phyloP scores from a whole-genome alignment of 2,329 filamentous ascomycete genomes.

The Calonectria pseudoturangicola region DNA sequence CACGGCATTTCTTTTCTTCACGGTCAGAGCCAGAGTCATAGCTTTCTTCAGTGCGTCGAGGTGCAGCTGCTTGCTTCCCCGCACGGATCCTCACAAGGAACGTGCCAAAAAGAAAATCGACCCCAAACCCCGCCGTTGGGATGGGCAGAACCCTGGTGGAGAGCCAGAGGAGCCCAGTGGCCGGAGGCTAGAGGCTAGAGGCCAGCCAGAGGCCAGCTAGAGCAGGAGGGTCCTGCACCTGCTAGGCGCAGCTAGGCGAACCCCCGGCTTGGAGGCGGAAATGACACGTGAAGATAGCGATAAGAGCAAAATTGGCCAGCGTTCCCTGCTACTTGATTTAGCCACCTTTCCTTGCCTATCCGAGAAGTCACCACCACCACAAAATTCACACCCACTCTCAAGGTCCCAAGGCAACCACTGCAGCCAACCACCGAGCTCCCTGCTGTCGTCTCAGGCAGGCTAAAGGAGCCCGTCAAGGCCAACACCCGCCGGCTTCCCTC shows the following conservation, averaged over 20 bases:
- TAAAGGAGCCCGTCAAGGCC: constrained; percentile 33
- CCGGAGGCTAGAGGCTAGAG: neutral
- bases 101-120: constrained; percentile 29
- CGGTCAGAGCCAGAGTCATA: neutral
- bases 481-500: constrained; percentile 27
- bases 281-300: constrained; percentile 57
- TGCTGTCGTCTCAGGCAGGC: constrained; percentile 29
- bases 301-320: constrained; percentile 51
- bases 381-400: constrained; percentile 39
- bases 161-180: neutral
- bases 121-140: constrained; percentile 30
- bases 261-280: constrained; percentile 21
- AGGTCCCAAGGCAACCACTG: constrained; percentile 26
- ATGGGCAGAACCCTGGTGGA: constrained; percentile 17
- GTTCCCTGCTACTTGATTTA: constrained; percentile 48
- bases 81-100: constrained; percentile 32
- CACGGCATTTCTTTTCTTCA: neutral
- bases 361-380: constrained; percentile 51
- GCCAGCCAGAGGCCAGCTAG: constrained; percentile 2
- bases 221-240: constrained; percentile 24
- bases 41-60: constrained; percentile 6
- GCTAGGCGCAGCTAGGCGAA: constrained; percentile 28
- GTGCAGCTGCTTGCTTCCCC: neutral
- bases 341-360: constrained; percentile 55
- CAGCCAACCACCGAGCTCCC: constrained; percentile 32